Evolutionary conservation across 1,284 basidiomycete genomes (phyloP).

Genomic region (Ustilago hordei): DNA sequence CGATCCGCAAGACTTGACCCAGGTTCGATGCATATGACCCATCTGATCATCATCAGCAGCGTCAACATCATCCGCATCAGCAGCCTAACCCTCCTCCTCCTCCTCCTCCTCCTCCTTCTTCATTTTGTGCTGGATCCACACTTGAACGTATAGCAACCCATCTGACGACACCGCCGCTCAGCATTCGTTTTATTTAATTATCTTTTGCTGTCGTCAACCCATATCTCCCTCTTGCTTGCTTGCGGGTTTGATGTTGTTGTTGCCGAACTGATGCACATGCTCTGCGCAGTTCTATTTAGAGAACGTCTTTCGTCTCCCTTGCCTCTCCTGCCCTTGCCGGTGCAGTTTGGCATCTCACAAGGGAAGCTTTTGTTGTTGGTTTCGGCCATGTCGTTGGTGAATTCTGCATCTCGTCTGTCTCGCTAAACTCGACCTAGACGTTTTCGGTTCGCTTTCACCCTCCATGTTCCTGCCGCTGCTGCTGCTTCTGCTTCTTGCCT

Average conservation of each 20-base stretch:
- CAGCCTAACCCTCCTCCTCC: not conserved
- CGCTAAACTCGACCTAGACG: conserved; percentile 3
- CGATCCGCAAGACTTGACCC: conserved; percentile 18
- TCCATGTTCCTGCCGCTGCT: conserved; percentile 4
- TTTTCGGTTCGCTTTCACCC: not conserved
- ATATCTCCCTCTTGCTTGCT: not conserved
- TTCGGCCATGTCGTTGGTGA: conserved; percentile 11
- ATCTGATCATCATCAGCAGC: conserved; percentile 7
- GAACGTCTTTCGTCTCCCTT: not conserved
- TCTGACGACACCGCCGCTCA: conserved; percentile 32
- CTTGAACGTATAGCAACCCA: conserved; percentile 4
- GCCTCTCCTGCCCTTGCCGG: not conserved
- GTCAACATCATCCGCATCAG: not conserved
- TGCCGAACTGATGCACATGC: not conserved
- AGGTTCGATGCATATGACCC: conserved; percentile 11
- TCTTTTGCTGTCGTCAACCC: not conserved
- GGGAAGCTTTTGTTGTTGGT: not conserved
- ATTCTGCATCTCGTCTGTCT: conserved; percentile 14
- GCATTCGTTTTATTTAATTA: no score
- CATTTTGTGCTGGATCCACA: conserved; percentile 19
- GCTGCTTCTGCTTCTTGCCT: conserved; percentile 8
- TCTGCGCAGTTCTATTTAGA: conserved; percentile 4
- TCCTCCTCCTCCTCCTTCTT: not conserved
- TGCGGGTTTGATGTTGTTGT: not conserved
- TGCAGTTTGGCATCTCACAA: not conserved